Evolutionary conservation across 192 early-diverging fungal species (phyloP), one percentile per base, ranked within the genome.

Genomic region (Coemansia biformis): DNA sequence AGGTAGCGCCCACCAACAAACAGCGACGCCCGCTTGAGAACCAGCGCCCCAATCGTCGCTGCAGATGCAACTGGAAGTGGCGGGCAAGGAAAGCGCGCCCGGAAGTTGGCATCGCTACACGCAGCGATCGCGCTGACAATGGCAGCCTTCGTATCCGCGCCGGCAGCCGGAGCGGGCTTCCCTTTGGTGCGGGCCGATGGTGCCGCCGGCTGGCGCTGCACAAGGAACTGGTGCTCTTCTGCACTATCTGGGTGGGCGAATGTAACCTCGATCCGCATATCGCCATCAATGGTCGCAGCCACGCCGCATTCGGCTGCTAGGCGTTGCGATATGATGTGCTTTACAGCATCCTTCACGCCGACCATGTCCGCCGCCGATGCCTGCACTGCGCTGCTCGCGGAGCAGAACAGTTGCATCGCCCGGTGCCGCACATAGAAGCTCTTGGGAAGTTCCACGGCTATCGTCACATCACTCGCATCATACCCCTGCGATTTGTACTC

Each of bases 1-100:
- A 85, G 55, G 39, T 90, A 90, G 21, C 85, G 77, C 0, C 84
- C 87, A 21, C 81, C 87, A 8, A 88, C 42, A 62, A 75, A 81
- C 30, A 83, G 38, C 16, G 84, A 79, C 19, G 72, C 57, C 15
- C 82, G 76, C 39, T 48, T 58, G 28, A 80, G 61, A 18, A 60
- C 58, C 2, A 81, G 38, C 1, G 46, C 52, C 5, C 58, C 74
- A 9, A 79, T 26, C 12, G 44, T 46, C 0, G 78, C 71, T 10
- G 46, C 45, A 5, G 54, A 43, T 0, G 35, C 26, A n/a, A 67
- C 41, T 4, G 48, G 24, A 0, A 57, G 59, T 4, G 70, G 73
- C 6, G 75, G 77, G 32, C 44, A 48, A 23, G 51, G 36, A 30
- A 57, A 57, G 2, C 30, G 18, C 2, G 30, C 40, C 8, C 28